Percentiles rank a stretch among this genome's conserved stretches.
Evolutionary conservation across 2,329 filamentous ascomycete genomes (phyloP).

Genomic region (Fusarium torulosum): DNA sequence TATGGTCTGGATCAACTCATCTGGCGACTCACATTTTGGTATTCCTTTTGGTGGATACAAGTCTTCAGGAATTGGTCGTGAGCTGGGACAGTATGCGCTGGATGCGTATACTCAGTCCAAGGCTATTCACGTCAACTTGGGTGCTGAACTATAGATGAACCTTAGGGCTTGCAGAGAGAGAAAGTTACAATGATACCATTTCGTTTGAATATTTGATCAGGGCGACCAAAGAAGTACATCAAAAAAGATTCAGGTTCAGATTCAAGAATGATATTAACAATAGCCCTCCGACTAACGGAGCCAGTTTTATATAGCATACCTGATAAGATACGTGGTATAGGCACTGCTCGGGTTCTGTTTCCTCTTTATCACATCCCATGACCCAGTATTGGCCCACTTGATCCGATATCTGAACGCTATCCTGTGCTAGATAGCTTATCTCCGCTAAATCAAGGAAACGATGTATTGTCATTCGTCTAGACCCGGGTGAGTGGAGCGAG

Average conservation of each 20-base stretch:
- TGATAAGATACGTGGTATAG: background rate
- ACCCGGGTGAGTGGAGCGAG: slow-evolving; percentile 6
- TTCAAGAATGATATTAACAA: too few relatives aligned
- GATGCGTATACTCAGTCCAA: slow-evolving; percentile 48
- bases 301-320: background rate
- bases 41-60: slow-evolving; percentile 50
- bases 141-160: slow-evolving; percentile 25
- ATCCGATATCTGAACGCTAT: slow-evolving; percentile 10
- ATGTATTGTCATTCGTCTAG: slow-evolving; percentile 12
- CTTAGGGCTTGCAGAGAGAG: background rate
- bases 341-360: slow-evolving; percentile 25
- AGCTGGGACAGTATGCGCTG: slow-evolving; percentile 46
- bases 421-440: background rate
- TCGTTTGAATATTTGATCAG: background rate
- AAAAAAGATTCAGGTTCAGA: background rate
- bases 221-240: background rate
- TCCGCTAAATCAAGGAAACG: background rate
- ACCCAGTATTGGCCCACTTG: slow-evolving; percentile 21
- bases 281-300: background rate
- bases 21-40: slow-evolving; percentile 45
- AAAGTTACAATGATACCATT: slow-evolving; percentile 26
- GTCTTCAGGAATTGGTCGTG: slow-evolving; percentile 44
- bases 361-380: slow-evolving; percentile 22
- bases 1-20: slow-evolving; percentile 56
- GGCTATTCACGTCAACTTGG: slow-evolving; percentile 45